These are phyloP conservation scores for Rhizophora mangle DNA, from an alignment of 345 rosid genomes.

Conservation along the genomic window DNA sequence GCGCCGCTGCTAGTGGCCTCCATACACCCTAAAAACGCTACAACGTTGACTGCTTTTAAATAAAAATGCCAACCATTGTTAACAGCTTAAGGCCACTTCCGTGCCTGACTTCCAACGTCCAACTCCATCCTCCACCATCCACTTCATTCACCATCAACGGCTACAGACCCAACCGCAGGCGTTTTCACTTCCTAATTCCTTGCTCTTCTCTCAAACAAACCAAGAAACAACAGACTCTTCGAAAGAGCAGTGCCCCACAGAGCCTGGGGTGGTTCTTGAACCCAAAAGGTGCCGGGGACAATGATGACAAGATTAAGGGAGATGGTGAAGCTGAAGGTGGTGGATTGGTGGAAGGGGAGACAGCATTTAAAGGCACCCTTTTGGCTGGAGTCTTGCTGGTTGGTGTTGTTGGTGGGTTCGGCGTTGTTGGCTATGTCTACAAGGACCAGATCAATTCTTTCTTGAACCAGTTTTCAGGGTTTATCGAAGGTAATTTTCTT, in stretches of 20 bases:
- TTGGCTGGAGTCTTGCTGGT: conserved; percentile 80
- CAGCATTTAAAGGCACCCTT: conserved; percentile 75
- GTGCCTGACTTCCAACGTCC: conserved; percentile 30
- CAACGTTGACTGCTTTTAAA: not conserved
- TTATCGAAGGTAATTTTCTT: conserved; percentile 64
- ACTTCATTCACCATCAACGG: conserved; percentile 33
- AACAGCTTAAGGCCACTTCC: conserved; percentile 13
- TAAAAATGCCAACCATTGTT: conserved; percentile 36
- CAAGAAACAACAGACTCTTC: conserved; percentile 61
- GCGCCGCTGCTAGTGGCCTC: not conserved
- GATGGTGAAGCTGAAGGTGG: conserved; percentile 19
- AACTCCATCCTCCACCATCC: conserved; percentile 18
- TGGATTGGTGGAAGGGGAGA: conserved; percentile 39
- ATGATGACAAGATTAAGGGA: conserved; percentile 25
- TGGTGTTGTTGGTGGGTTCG: conserved; percentile 87
- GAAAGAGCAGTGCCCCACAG: conserved; percentile 52
- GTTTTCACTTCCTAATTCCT: conserved; percentile 67
- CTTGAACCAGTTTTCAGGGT: conserved; percentile 71
- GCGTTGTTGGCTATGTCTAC: conserved; percentile 63
- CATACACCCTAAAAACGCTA: not conserved
- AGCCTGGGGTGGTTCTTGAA: conserved; percentile 68
- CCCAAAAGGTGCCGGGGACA: conserved; percentile 43
- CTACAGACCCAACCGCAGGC: conserved; percentile 54
- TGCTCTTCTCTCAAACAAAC: conserved; percentile 73
- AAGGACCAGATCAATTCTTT: conserved; percentile 78